phyloP scores from a whole-genome alignment of 306 rosid genomes.

The Macrotyloma uniflorum region DNA sequence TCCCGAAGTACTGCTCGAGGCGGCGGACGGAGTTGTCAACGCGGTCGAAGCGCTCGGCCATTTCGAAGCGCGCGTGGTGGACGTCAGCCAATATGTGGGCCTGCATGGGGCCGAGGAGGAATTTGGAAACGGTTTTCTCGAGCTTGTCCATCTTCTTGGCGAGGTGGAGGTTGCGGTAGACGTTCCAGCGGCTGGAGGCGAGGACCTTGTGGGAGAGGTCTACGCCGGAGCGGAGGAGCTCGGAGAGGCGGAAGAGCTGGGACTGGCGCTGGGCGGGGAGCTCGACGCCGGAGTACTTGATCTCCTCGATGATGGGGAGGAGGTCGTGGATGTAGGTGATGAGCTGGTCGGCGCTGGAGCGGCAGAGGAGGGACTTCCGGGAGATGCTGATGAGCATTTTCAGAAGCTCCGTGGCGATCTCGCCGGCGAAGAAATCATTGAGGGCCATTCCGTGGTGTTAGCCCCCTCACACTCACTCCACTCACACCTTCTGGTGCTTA shows the following conservation, averaged over 20 bases:
- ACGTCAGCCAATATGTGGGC: constrained; percentile 80
- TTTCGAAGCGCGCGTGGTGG: constrained; percentile 58
- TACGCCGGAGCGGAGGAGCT: constrained; percentile 56
- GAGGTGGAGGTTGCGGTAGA: constrained; percentile 70
- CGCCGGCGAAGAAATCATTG: constrained; percentile 84
- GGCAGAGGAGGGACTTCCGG: constrained; percentile 61
- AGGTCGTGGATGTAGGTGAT: constrained; percentile 35
- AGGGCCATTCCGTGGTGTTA: constrained; percentile 48
- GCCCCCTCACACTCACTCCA: not conserved
- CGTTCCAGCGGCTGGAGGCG: constrained; percentile 65
- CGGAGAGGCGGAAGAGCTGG: constrained; percentile 71
- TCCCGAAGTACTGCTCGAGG: constrained; percentile 63
- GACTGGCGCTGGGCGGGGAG: constrained; percentile 56
- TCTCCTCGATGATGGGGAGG: constrained; percentile 65
- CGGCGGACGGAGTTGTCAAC: constrained; percentile 41
- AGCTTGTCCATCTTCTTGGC: constrained; percentile 79
- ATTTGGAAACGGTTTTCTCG: constrained; percentile 59
- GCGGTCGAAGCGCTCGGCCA: constrained; percentile 66
- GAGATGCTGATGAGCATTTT: constrained; percentile 53
- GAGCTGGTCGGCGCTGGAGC: constrained; percentile 64
- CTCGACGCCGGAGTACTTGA: constrained; percentile 85
- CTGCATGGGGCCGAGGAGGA: constrained; percentile 65
- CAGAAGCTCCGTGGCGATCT: constrained; percentile 77
- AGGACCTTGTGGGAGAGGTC: constrained; percentile 70
- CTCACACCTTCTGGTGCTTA: not conserved